Conservation (phyloP, 129 eudicot genomes). For the Flaveria trinervia region DNA sequence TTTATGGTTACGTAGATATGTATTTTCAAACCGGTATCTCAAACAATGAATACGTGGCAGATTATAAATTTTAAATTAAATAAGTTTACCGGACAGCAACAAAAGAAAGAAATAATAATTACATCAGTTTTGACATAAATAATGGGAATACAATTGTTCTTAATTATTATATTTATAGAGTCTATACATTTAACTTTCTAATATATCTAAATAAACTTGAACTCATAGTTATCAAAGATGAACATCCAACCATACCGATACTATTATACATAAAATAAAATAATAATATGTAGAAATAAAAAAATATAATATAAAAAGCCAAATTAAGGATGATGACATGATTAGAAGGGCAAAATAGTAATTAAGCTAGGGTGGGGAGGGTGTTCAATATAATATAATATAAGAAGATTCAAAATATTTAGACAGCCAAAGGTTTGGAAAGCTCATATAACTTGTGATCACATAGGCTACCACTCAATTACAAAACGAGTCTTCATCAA, state of each 20-base stretch:
- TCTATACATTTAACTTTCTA: not conserved
- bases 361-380: slow-evolving; percentile 13
- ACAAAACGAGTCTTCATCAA: slow-evolving; percentile 37
- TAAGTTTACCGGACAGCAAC: no score
- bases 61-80: no score
- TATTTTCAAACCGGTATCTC: no score
- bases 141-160: not conserved
- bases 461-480: slow-evolving; percentile 32
- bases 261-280: not conserved
- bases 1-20: no score
- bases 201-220: not conserved
- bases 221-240: not conserved
- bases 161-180: not conserved
- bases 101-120: not conserved
- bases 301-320: not conserved
- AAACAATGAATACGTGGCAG: no score
- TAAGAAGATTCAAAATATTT: slow-evolving; percentile 32
- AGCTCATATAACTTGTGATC: slow-evolving; percentile 43
- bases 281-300: not conserved
- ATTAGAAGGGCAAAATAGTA: slow-evolving; percentile 33
- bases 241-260: not conserved
- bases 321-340: slow-evolving; percentile 21
- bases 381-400: slow-evolving; percentile 15
- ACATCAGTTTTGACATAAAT: not conserved
- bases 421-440: slow-evolving; percentile 30